These are phyloP conservation scores for Curvularia verruculosa DNA, from an alignment of 2,329 filamentous ascomycete genomes.

Conservation along the genomic window DNA sequence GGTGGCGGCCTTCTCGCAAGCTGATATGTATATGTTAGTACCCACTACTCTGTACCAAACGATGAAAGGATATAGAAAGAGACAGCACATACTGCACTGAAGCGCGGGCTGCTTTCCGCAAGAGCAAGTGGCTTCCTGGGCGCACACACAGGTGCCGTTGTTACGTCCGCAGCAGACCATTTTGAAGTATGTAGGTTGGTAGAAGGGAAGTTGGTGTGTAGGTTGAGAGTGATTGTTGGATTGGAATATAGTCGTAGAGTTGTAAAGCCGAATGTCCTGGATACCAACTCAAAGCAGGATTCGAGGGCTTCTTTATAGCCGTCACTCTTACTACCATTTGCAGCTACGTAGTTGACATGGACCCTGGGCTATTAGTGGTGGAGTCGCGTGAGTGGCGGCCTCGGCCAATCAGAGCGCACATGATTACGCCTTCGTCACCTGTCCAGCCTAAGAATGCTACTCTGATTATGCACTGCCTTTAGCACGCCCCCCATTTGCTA, in stretches of 20 bases:
- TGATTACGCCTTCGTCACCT: slow-evolving; percentile 36
- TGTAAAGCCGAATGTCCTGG: slow-evolving; percentile 10
- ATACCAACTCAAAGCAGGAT: slow-evolving; percentile 12
- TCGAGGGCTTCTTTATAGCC: slow-evolving; percentile 29
- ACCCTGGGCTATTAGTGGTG: slow-evolving; percentile 20
- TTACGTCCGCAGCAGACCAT: slow-evolving; percentile 66
- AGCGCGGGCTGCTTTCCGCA: slow-evolving; percentile 89
- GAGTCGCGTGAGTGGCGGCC: slow-evolving; percentile 29
- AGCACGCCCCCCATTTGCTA: slow-evolving; percentile 28
- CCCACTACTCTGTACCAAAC: slow-evolving; percentile 6
- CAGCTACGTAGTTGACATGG: slow-evolving; percentile 22
- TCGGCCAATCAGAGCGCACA: slow-evolving; percentile 36
- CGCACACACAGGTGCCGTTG: slow-evolving; percentile 62
- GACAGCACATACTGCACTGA: slow-evolving; percentile 66
- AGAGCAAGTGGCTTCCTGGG: slow-evolving; percentile 72
- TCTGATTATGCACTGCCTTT: slow-evolving; percentile 31
- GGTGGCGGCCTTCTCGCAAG: slow-evolving; percentile 73
- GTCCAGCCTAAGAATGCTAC: slow-evolving; percentile 29
- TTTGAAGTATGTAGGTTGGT: slow-evolving; percentile 24
- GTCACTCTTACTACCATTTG: slow-evolving; percentile 10
- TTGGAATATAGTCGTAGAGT: slow-evolving; percentile 5
- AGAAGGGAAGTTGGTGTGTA: slow-evolving; percentile 14
- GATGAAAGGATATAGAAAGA: too few species aligned
- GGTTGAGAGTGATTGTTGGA: not conserved
- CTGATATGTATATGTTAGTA: slow-evolving; percentile 27